phyloP scores from a whole-genome alignment of 345 rosid species.

The Salix arbutifolia region DNA sequence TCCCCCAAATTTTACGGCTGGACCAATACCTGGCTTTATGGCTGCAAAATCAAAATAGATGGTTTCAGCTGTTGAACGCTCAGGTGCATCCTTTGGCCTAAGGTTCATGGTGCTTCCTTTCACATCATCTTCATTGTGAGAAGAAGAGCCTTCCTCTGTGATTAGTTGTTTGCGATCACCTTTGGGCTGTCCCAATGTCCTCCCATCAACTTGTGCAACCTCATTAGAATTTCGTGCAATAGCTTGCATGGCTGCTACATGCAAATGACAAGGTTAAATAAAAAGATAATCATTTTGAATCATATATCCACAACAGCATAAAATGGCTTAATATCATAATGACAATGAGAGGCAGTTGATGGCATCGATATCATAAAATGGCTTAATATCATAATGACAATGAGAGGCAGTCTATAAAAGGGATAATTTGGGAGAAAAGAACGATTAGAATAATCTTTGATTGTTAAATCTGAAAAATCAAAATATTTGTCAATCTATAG shows the following conservation, averaged over 20 bases:
- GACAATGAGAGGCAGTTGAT: not conserved
- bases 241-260: slow-evolving; percentile 40
- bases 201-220: slow-evolving; percentile 34
- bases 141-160: slow-evolving; percentile 69
- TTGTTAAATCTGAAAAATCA: not conserved
- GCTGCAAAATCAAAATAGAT: slow-evolving; percentile 59
- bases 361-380: not conserved
- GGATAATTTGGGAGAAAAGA: not conserved
- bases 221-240: slow-evolving; percentile 38
- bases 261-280: slow-evolving; percentile 6
- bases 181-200: slow-evolving; percentile 41
- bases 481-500: not conserved
- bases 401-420: not conserved
- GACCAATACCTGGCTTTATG: slow-evolving; percentile 84
- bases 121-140: slow-evolving; percentile 48
- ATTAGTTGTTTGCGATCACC: slow-evolving; percentile 64
- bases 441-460: not conserved
- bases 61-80: slow-evolving; percentile 47
- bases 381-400: not conserved
- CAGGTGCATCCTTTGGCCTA: slow-evolving; percentile 38
- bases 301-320: not conserved
- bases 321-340: not conserved
- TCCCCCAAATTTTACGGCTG: slow-evolving; percentile 83
- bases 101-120: slow-evolving; percentile 37
- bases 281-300: slow-evolving; percentile 4